Evolutionary conservation across 768 basidiomycete genomes (phyloP), one percentile per base, ranked within the genome.

Genomic region (Candolleomyces eurysporus): DNA sequence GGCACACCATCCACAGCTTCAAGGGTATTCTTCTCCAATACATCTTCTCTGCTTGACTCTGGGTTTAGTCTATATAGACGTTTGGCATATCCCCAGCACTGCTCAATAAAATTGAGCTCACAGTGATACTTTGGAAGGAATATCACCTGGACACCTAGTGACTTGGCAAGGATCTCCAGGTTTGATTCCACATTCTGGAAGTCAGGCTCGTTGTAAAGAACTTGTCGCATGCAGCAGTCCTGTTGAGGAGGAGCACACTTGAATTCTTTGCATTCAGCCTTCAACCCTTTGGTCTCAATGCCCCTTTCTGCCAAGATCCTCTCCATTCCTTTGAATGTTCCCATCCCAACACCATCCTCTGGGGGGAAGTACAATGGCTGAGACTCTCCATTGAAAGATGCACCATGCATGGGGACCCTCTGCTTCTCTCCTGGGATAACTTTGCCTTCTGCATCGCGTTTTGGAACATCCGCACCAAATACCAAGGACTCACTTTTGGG

Each of bases 201-300:
- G 62, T 84, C 79, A 5, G 76, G 75, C 53, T 82, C 63, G 43
- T 72, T 74, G 68, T 68, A 79, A 0, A 82, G 73, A 2, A 78
- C 61, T 3, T 72, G 59, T 1, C 70, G 69, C 55, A 68, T 72
- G 65, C 78, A 80, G 65, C 78, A 78, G 30, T 60, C 51, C 2
- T 14, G 4, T 22, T 42, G 17, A 13, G 16, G 11, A 48, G 48
- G 43, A 19, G 48, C 6, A 53, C 67, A 67, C 68, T 79, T 70
- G 63, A 78, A 77, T 14, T 66, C 52, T n/a, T 65, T 63, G 58
- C 76, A 77, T 57, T 78, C 57, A 0, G 71, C 70, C 40, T 36
- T 36, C 11, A 11, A 26, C 40, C n/a, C 67, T 65, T 67, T 66
- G 55, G 54, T 67, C 26, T 26, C 26, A 66, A 59, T 66, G 14